Conservation (phyloP, 176 grass and related monocot species). For the Phoenix roebelenii region DNA sequence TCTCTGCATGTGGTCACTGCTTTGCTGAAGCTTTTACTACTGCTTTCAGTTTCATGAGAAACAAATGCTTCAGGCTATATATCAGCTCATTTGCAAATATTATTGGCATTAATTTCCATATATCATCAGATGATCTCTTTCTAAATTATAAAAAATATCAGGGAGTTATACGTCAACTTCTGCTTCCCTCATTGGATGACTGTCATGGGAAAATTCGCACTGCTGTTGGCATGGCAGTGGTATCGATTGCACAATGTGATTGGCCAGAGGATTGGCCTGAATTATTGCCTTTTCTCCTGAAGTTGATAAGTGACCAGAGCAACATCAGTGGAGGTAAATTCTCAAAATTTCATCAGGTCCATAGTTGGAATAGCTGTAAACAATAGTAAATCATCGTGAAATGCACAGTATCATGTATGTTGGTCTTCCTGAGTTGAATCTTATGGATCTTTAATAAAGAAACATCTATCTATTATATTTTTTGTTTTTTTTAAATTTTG, state of each 20-base stretch:
- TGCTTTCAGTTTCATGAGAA: too few species aligned
- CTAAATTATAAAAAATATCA: conserved; percentile 20
- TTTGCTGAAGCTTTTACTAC: too few species aligned
- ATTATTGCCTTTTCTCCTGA: conserved; percentile 78
- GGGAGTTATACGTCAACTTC: conserved; percentile 66
- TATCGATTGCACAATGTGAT: conserved; percentile 82
- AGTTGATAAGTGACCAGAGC: conserved; percentile 64
- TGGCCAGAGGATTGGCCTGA: conserved; percentile 97
- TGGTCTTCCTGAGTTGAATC: too few species aligned
- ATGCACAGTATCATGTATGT: too few species aligned
- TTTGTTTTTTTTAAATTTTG: background rate
- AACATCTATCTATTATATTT: background rate
- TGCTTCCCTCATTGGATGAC: conserved; percentile 71
- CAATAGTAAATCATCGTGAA: too few species aligned
- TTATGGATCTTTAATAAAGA: too few species aligned
- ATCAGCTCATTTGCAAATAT: too few species aligned
- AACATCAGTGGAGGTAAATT: conserved; percentile 71
- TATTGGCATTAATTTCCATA: too few species aligned
- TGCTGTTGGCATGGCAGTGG: conserved; percentile 82
- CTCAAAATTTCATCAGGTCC: too few species aligned
- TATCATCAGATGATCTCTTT: background rate
- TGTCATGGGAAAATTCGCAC: conserved; percentile 85
- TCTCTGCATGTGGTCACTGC: too few species aligned
- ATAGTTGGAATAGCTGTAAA: too few species aligned
- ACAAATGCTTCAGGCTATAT: too few species aligned